A percentile compares a stretch with the other conserved stretches of the same genome.
Conservation (phyloP, 345 rosid species). For the Hibiscus mutabilis region DNA sequence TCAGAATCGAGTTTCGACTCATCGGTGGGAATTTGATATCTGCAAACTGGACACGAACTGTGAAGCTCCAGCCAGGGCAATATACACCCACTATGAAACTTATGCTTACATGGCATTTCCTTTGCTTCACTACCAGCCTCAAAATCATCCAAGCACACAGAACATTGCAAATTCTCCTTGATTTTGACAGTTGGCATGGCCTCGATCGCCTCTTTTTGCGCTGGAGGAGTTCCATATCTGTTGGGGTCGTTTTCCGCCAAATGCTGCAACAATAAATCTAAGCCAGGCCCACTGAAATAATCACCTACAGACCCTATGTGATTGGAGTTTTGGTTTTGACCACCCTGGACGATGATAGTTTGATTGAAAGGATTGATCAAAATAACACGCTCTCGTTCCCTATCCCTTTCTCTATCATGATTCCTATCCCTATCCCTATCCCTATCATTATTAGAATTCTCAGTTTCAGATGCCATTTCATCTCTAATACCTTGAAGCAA, state of each 20-base stretch:
- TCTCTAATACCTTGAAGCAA: slow-evolving; percentile 75
- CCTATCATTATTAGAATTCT: slow-evolving; percentile 37
- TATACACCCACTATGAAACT: slow-evolving; percentile 66
- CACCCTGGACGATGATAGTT: slow-evolving; percentile 40
- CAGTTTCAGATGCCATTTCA: slow-evolving; percentile 61
- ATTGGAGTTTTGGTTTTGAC: slow-evolving; percentile 36
- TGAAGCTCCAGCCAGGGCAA: slow-evolving; percentile 89
- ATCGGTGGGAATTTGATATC: slow-evolving; percentile 66
- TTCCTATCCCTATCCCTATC: slow-evolving; percentile 19
- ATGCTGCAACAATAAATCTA: slow-evolving; percentile 69
- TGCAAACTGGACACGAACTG: slow-evolving; percentile 87
- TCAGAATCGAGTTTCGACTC: slow-evolving; percentile 51
- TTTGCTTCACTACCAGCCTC: slow-evolving; percentile 56
- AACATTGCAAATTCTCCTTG: slow-evolving; percentile 53
- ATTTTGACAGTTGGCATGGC: slow-evolving; percentile 44
- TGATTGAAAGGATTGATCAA: slow-evolving; percentile 47
- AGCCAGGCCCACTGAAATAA: slow-evolving; percentile 78
- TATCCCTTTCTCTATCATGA: not conserved
- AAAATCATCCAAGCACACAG: slow-evolving; percentile 82
- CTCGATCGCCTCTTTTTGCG: slow-evolving; percentile 64
- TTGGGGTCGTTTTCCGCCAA: slow-evolving; percentile 71
- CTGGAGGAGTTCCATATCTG: slow-evolving; percentile 77
- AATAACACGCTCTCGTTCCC: slow-evolving; percentile 33
- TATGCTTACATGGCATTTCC: slow-evolving; percentile 92
- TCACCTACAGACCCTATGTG: slow-evolving; percentile 59